phyloP scores from a whole-genome alignment of 129 eudicot species.

The Pseudognaphalium luteoalbum region DNA sequence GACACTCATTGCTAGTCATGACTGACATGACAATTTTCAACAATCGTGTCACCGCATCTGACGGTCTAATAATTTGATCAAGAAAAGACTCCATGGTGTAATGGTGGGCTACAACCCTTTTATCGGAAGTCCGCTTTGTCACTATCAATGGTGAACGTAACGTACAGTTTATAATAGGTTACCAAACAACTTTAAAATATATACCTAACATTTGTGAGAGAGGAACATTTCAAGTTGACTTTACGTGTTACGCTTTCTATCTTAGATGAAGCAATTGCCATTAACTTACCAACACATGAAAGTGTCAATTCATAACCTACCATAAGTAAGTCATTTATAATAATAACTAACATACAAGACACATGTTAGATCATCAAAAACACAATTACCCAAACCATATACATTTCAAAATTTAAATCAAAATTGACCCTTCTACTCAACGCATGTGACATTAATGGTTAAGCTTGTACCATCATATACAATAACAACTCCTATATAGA shows the following conservation, averaged over 20 bases:
- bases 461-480: constrained; percentile 7
- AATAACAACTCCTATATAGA: background rate
- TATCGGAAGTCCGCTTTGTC: background rate
- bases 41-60: no score
- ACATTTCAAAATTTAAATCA: background rate
- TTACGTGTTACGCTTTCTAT: background rate
- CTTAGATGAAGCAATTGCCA: background rate
- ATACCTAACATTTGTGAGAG: no score
- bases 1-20: no score
- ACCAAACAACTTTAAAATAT: no score
- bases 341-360: background rate
- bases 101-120: no score
- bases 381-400: background rate
- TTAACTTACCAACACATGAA: background rate
- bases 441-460: constrained; percentile 16
- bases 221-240: background rate
- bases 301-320: background rate
- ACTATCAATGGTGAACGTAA: background rate
- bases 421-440: background rate
- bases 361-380: background rate
- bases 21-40: no score
- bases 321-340: background rate
- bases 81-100: no score
- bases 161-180: background rate
- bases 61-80: no score